Base-by-base conservation (phyloP, 2,329 filamentous ascomycete genomes). In the Paradendryphiella salina region DNA sequence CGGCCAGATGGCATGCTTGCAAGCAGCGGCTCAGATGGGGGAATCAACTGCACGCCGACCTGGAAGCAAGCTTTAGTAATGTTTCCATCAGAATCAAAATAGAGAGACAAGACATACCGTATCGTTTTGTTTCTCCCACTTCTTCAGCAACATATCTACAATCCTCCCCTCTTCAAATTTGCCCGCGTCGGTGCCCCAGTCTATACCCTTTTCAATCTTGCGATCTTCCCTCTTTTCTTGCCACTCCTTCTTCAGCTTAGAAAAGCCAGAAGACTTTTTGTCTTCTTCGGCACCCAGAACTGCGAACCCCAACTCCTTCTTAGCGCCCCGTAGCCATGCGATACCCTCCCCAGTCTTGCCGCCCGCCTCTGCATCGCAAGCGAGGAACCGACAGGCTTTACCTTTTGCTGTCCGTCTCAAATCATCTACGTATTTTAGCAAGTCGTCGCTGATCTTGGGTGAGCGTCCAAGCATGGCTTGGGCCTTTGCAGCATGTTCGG, bases 71-170 rank as follows among this genome's bases (percentile, higher is more conserved):
- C 20, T 23, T 23, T 23, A 23, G 21, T 23, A 23, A 23, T n/a
- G n/a, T 23, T 7, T 7, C 23, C 23, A 10, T 26, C 23, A 26
- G 23, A 26, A 10, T 3, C 5, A 9, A 26, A 3, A 26, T 7
- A 26, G 23, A 33, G 11, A n/a, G 4, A 2, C 11, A 40, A 18
- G 13, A 72, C 84, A 76, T 75, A 95, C 89, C 14, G 89, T 96
- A 72, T 96, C 90, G 67, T 99, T 99, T 74, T 91, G 85, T 75
- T 91, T 94, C 55, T 84, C 85, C 93, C 94, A 96, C 71, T 96
- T 96, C 31, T 80, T 81, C 63, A 95, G 84, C 28, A 99, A 76
- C 85, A 94, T 90, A 63, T 94, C 89, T 43, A 96, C 80, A 2
- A 97, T 87, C 47, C 91, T 81, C 1, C 81, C 85, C 74, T 99